Conservation (phyloP, 164 flowering plant species). For the Dillenia suffruticosa region DNA sequence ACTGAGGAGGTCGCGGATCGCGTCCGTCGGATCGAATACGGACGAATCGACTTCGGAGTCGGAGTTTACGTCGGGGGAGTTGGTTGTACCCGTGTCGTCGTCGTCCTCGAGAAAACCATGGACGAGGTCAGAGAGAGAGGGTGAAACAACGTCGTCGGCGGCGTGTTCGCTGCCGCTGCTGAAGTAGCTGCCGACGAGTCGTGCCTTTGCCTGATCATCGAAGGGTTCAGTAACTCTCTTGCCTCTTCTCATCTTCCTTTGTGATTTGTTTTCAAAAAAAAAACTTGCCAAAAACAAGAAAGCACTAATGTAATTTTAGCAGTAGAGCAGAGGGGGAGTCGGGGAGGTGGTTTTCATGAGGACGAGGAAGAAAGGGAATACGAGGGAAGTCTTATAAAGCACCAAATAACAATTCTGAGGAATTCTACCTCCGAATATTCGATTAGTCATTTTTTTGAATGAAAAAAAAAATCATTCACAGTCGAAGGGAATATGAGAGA, state of each 20-base stretch:
- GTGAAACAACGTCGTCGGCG: conserved; percentile 24
- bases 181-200: conserved; percentile 39
- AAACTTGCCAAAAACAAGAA: background rate
- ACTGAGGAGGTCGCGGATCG: conserved; percentile 2
- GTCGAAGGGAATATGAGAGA: no score
- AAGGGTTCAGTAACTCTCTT: conserved; percentile 58
- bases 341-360: no score
- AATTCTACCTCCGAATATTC: no score
- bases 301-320: no score
- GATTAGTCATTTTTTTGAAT: no score
- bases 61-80: conserved; percentile 9
- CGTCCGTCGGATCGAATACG: conserved; percentile 6
- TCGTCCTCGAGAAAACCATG: conserved; percentile 41
- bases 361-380: no score
- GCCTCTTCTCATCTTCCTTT: conserved; percentile 1
- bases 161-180: conserved; percentile 81
- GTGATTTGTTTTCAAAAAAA: background rate
- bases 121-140: conserved; percentile 56
- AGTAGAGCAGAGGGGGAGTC: no score
- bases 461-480: no score
- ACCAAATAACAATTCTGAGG: no score
- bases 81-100: background rate
- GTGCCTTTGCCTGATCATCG: conserved; percentile 45
- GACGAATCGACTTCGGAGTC: conserved; percentile 23
- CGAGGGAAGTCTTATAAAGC: no score